These are phyloP conservation scores for Cantharellus cinnabarinus DNA, from an alignment of 768 basidiomycete genomes.

Conservation along the genomic window DNA sequence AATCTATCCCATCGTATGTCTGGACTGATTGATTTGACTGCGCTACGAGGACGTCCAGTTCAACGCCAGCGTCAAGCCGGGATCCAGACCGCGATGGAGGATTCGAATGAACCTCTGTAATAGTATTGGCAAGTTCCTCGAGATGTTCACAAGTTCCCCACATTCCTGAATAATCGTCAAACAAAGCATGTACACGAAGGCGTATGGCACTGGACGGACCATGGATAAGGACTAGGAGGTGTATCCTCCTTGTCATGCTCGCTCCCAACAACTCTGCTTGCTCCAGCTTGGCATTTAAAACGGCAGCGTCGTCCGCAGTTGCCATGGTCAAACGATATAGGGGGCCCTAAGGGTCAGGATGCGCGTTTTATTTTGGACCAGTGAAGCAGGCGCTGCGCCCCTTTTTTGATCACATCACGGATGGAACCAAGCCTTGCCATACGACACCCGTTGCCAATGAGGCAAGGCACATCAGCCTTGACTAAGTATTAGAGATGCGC, in stretches of 20 bases:
- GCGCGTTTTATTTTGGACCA: too few species aligned
- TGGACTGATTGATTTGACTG: constrained; percentile 38
- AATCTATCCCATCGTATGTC: constrained; percentile 72
- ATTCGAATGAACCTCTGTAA: background rate
- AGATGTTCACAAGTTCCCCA: background rate
- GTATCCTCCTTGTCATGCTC: background rate
- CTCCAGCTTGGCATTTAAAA: too few species aligned
- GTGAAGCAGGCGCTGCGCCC: too few species aligned
- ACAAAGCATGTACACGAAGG: background rate
- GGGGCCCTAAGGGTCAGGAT: too few species aligned
- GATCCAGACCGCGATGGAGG: background rate
- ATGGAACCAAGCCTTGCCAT: too few species aligned
- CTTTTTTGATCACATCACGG: too few species aligned
- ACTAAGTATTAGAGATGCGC: too few species aligned
- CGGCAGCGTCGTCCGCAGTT: too few species aligned
- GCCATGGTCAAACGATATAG: too few species aligned
- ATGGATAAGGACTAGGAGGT: background rate
- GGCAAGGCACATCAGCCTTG: too few species aligned
- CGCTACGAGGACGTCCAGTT: constrained; percentile 41
- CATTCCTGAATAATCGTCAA: background rate
- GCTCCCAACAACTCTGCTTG: too few species aligned
- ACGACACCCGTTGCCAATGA: too few species aligned
- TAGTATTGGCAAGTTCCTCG: background rate
- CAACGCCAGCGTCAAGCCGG: background rate
- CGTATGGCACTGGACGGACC: background rate